Base-by-base conservation (phyloP, 2,329 filamentous ascomycete genomes). In the Bipolaris cookei region DNA sequence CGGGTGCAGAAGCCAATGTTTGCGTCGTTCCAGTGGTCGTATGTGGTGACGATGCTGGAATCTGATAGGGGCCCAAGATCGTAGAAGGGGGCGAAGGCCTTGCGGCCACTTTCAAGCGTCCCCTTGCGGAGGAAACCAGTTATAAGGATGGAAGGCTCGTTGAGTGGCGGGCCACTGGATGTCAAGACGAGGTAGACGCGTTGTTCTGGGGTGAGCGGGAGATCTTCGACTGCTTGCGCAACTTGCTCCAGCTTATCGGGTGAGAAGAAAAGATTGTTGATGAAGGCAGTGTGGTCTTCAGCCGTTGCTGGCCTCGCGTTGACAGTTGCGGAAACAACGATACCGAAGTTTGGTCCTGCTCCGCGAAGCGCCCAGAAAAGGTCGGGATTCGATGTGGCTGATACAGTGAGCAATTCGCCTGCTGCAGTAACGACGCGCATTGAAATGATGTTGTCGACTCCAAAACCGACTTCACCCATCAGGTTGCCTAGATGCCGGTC, bases 401-500 rank as follows among this genome's bases (percentile, higher is more conserved):
- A 72, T 18, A 67, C 76, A 4, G 71, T 74, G 25, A 74, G 57
- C 25, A 76, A 55, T 1, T 62, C 55, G 4, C 74, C 74, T 47
- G 66, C 54, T 2, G 75, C 67, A 13, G 64, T 64, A 5, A 70
- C 64, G 5, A 73, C 63, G 4, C 65, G 65, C 18, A 67, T 32
- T 0, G 70, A 73, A 34, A 69, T 58, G 34, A 84, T 71, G 58
- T 81, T 81, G 67, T 85, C 83, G 43, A 84, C 80, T 1, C 78
- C 78, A 13, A 88, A 78, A 0, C 86, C 87, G 46, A 84, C 73
- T 23, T 77, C 72, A 1, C 83, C 82, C 45, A 80, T 81, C 25
- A 88, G 72, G 72, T 82, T 81, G 4, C 86, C 64, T 66, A 48
- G 3, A 13, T 25, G 13, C 23, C 8, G 21, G 6, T 44, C 8